These are phyloP conservation scores for Proliferodiscus dingleyae DNA, from an alignment of 2,329 filamentous ascomycete genomes.

Conservation along the genomic window DNA sequence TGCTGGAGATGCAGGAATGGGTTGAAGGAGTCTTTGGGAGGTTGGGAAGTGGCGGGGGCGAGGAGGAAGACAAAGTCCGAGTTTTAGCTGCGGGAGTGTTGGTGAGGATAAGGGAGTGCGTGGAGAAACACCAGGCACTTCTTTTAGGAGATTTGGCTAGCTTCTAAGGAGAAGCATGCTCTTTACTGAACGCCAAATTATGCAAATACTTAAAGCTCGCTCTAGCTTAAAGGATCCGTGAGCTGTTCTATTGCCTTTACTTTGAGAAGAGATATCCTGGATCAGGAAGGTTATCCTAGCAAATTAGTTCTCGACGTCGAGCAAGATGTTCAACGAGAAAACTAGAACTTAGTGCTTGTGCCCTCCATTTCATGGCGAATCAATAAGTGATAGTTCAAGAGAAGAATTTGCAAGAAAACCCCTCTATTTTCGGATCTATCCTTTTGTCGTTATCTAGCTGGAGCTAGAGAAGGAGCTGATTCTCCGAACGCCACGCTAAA, in stretches of 20 bases:
- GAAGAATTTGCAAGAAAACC: too few relatives aligned
- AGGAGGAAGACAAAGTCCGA: constrained; percentile 75
- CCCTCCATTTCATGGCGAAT: too few relatives aligned
- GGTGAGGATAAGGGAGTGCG: constrained; percentile 72
- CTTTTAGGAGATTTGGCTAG: constrained; percentile 65
- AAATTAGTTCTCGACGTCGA: too few relatives aligned
- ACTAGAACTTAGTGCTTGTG: too few relatives aligned
- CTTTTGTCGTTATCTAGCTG: background rate
- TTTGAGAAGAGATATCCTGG: too few relatives aligned
- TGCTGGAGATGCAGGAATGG: constrained; percentile 88
- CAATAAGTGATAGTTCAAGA: too few relatives aligned
- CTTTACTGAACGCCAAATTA: background rate
- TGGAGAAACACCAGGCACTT: constrained; percentile 74
- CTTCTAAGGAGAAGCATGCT: constrained; percentile 21
- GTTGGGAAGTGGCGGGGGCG: constrained; percentile 33
- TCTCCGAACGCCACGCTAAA: background rate
- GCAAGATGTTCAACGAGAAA: too few relatives aligned
- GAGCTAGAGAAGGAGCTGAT: too few relatives aligned
- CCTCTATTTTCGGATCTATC: too few relatives aligned
- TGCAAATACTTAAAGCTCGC: too few relatives aligned
- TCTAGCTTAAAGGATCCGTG: background rate
- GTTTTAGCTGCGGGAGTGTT: constrained; percentile 73
- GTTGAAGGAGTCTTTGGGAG: constrained; percentile 68
- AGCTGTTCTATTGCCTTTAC: background rate
- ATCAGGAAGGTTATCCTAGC: too few relatives aligned